These are phyloP conservation scores for Fusarium sp. DNA, from an alignment of 2,329 filamentous ascomycete genomes.

Conservation along the genomic window DNA sequence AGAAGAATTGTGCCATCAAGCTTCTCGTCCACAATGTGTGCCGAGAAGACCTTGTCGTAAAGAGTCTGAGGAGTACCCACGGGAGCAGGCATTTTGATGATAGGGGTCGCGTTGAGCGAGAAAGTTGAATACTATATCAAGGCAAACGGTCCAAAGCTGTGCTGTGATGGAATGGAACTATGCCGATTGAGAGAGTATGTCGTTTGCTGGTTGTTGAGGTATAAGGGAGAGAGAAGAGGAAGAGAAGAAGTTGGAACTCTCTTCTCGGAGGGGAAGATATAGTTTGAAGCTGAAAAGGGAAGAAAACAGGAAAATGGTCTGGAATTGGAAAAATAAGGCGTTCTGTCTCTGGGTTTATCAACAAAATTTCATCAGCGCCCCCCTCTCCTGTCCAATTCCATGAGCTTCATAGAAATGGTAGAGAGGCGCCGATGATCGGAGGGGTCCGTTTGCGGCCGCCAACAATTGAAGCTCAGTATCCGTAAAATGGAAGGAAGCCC, in stretches of 20 bases:
- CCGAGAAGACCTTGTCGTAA: conserved; percentile 97
- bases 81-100: conserved; percentile 77
- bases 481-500: conserved; percentile 36
- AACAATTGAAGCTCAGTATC: conserved; percentile 44
- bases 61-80: conserved; percentile 82
- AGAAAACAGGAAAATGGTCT: conserved; percentile 15
- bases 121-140: neutral
- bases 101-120: conserved; percentile 9
- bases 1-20: conserved; percentile 91
- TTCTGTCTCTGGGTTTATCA: conserved; percentile 44
- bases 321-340: conserved; percentile 32
- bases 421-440: conserved; percentile 49
- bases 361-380: conserved; percentile 42
- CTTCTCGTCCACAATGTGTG: conserved; percentile 95
- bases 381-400: conserved; percentile 31
- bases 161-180: neutral
- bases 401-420: conserved; percentile 45
- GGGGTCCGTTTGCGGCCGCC: conserved; percentile 37
- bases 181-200: conserved; percentile 7
- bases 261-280: neutral
- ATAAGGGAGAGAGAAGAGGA: conserved; percentile 4
- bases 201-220: neutral
- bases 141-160: neutral
- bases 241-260: conserved; percentile 8
- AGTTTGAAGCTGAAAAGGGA: neutral